phyloP scores from a whole-genome alignment of 1,284 basidiomycete genomes.

The Athelia psychrophila region DNA sequence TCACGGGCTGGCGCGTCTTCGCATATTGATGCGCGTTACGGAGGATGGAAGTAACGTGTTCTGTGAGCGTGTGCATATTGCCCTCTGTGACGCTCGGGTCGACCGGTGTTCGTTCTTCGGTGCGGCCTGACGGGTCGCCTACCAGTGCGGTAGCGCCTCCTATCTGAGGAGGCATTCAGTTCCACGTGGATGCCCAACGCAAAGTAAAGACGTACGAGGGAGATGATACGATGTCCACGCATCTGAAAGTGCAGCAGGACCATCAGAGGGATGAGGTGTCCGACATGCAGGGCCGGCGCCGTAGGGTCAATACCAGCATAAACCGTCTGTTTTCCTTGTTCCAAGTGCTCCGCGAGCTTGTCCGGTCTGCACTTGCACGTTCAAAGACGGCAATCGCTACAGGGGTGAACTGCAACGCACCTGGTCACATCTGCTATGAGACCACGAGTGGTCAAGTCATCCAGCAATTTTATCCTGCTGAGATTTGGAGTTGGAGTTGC shows the following conservation, averaged over 20 bases:
- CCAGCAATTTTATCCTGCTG: not conserved
- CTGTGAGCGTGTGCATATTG: constrained; percentile 70
- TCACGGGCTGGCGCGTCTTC: constrained; percentile 24
- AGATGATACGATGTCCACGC: constrained; percentile 78
- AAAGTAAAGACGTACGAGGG: constrained; percentile 58
- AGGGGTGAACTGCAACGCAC: not conserved
- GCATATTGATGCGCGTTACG: constrained; percentile 63
- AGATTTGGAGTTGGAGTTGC: not conserved
- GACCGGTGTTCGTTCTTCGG: constrained; percentile 78
- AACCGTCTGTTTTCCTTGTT: constrained; percentile 43
- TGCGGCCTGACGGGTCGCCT: constrained; percentile 93
- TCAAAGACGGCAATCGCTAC: not conserved
- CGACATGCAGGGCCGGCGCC: constrained; percentile 86
- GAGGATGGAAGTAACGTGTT: constrained; percentile 75
- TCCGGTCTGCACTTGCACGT: not conserved
- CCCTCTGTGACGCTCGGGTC: constrained; percentile 53
- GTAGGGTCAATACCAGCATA: constrained; percentile 96
- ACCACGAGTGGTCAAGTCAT: not conserved
- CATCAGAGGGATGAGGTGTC: constrained; percentile 89
- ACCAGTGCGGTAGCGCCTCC: constrained; percentile 97
- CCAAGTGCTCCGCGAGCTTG: not conserved
- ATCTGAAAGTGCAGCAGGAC: constrained; percentile 86
- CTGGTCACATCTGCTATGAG: constrained; percentile 1
- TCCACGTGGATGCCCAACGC: not conserved
- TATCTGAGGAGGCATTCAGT: constrained; percentile 55